phyloP scores from a whole-genome alignment of 1,139 yeast species.

The Lodderomyces orthopsilosis region DNA sequence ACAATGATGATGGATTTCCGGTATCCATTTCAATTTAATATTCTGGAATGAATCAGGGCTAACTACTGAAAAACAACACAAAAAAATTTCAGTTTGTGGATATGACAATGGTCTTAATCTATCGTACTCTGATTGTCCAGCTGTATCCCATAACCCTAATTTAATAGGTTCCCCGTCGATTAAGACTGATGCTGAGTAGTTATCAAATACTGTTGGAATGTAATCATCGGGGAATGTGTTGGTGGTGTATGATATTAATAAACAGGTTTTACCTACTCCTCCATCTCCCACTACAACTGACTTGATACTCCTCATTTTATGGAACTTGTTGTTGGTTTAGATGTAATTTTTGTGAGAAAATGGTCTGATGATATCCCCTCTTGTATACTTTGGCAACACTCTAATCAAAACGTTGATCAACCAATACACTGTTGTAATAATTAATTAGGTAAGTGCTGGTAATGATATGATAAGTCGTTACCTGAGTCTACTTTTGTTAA shows the following conservation, averaged over 20 bases:
- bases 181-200: constrained; percentile 84
- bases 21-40: constrained; percentile 76
- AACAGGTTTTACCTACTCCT: constrained; percentile 93
- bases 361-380: neutral
- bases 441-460: too few relatives aligned
- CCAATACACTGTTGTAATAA: too few relatives aligned
- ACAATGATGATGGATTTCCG: constrained; percentile 84
- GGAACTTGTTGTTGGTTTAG: neutral
- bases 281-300: constrained; percentile 97
- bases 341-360: neutral
- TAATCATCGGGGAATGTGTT: constrained; percentile 94
- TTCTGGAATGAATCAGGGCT: constrained; percentile 81
- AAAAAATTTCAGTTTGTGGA: constrained; percentile 88
- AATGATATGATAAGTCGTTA: neutral
- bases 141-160: constrained; percentile 95
- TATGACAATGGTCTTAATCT: constrained; percentile 86
- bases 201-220: constrained; percentile 91
- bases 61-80: constrained; percentile 83
- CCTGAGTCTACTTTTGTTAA: neutral
- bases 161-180: constrained; percentile 79
- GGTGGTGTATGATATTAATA: constrained; percentile 85
- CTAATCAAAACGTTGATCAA: too few relatives aligned
- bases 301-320: constrained; percentile 81
- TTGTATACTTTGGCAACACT: too few relatives aligned
- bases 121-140: constrained; percentile 94